Evolutionary conservation across 2,329 filamentous ascomycete species (phyloP).

Genomic region (Xylariaceae sp.): DNA sequence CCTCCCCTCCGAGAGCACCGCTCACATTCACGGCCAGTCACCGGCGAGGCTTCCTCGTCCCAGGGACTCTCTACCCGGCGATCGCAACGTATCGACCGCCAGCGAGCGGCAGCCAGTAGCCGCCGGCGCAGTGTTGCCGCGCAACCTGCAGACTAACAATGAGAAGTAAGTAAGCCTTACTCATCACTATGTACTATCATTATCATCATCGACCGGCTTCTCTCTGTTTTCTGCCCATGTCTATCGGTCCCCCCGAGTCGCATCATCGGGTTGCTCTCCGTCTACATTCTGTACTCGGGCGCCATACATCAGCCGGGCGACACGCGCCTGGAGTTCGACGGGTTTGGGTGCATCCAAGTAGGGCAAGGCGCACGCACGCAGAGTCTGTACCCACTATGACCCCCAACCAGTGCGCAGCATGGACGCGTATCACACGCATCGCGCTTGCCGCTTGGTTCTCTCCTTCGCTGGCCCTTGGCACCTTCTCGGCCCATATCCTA

Average conservation of each 20-base stretch:
- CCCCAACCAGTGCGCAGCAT: conserved; percentile 11
- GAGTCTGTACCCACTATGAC: conserved; percentile 9
- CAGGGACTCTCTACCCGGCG: conserved; percentile 50
- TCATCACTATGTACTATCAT: conserved; percentile 20
- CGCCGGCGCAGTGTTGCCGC: conserved; percentile 38
- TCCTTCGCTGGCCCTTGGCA: not conserved
- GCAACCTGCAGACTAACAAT: conserved; percentile 42
- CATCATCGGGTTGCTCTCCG: no score
- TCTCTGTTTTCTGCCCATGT: conserved; percentile 5
- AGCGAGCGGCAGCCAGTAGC: conserved; percentile 44
- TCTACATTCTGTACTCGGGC: not conserved
- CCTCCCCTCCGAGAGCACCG: conserved; percentile 55
- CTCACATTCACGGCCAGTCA: conserved; percentile 55
- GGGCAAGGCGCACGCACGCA: conserved; percentile 18
- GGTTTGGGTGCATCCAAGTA: conserved; percentile 12
- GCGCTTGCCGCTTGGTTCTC: conserved; percentile 11
- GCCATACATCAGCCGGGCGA: conserved; percentile 8
- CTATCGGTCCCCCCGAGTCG: not conserved
- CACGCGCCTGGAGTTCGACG: conserved; percentile 10
- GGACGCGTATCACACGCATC: conserved; percentile 9
- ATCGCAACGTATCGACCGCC: conserved; percentile 42
- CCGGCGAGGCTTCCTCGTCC: conserved; percentile 49
- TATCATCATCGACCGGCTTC: conserved; percentile 4
- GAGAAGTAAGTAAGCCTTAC: conserved; percentile 47
- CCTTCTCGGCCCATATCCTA: not conserved